These are phyloP conservation scores for Schizochytrium sp. DNA, from an alignment of 108 stramenopile genomes.

Conservation along the genomic window DNA sequence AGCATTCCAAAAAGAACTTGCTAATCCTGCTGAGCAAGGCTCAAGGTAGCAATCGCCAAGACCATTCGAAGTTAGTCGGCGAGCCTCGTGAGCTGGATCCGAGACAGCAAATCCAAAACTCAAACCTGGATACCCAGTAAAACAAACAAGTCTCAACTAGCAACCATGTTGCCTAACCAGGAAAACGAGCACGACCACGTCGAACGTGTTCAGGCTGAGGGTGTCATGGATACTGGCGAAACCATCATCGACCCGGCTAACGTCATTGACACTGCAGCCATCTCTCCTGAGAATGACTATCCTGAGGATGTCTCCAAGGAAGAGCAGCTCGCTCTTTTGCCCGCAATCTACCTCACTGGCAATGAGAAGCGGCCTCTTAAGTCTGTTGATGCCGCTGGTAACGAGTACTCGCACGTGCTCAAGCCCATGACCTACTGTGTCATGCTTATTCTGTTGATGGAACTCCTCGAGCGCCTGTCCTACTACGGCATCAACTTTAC, in stretches of 20 bases:
- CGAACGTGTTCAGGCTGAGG: background rate
- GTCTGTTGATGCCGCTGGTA: conserved; percentile 24
- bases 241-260: background rate
- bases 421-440: conserved; percentile 42
- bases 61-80: too few species aligned
- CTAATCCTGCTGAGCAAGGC: too few species aligned
- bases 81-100: background rate
- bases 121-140: background rate
- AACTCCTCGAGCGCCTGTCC: conserved; percentile 51
- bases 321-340: conserved; percentile 27
- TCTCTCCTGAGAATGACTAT: conserved; percentile 13
- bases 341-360: background rate
- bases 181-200: background rate
- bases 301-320: background rate
- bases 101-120: background rate
- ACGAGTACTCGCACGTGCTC: conserved; percentile 56
- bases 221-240: too few species aligned
- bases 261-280: background rate
- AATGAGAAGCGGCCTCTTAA: conserved; percentile 32
- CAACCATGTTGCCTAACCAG: background rate
- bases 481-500: conserved; percentile 63
- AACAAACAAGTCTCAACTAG: background rate
- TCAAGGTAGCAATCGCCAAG: too few species aligned
- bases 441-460: conserved; percentile 59
- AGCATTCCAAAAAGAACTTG: too few species aligned